Percentiles rank a stretch among this genome's conserved stretches.
These are phyloP conservation scores for Picea sitchensis DNA, from an alignment of 75 land plant genomes.

Conservation along the genomic window DNA sequence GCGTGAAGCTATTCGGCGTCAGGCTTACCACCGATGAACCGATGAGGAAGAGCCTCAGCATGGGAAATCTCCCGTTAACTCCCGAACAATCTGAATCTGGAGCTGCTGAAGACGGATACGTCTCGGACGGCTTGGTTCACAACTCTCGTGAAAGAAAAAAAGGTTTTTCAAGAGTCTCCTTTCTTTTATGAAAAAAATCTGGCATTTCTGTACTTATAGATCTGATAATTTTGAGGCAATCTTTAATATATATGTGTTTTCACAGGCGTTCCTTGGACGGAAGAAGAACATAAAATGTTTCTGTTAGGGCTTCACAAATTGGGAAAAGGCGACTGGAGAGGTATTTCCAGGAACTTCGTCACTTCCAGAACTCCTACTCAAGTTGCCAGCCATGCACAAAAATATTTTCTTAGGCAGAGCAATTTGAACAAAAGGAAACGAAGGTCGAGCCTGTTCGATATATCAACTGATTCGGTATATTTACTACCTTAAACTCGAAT, in stretches of 20 bases:
- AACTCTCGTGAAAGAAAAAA: conserved; percentile 52
- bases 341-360: conserved; percentile 65
- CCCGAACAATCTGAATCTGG: conserved; percentile 17
- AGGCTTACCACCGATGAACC: conserved; percentile 50
- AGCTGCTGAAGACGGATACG: conserved; percentile 46
- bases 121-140: conserved; percentile 53
- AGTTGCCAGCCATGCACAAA: conserved; percentile 82
- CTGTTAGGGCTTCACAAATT: conserved; percentile 55
- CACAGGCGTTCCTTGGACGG: conserved; percentile 69
- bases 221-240: background rate
- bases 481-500: no score
- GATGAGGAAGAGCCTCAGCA: conserved; percentile 84
- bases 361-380: conserved; percentile 63
- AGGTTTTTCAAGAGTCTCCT: conserved; percentile 22
- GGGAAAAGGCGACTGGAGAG: conserved; percentile 80
- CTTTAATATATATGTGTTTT: background rate
- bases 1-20: conserved; percentile 84
- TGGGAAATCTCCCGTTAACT: conserved; percentile 46
- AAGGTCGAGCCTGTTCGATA: conserved; percentile 69
- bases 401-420: conserved; percentile 56
- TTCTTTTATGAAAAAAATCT: background rate
- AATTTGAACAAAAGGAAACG: conserved; percentile 38
- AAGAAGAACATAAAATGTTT: conserved; percentile 67
- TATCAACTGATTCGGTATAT: conserved; percentile 19
- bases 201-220: background rate